phyloP scores from a whole-genome alignment of 2,329 filamentous ascomycete species.

The Penicillium italicum region DNA sequence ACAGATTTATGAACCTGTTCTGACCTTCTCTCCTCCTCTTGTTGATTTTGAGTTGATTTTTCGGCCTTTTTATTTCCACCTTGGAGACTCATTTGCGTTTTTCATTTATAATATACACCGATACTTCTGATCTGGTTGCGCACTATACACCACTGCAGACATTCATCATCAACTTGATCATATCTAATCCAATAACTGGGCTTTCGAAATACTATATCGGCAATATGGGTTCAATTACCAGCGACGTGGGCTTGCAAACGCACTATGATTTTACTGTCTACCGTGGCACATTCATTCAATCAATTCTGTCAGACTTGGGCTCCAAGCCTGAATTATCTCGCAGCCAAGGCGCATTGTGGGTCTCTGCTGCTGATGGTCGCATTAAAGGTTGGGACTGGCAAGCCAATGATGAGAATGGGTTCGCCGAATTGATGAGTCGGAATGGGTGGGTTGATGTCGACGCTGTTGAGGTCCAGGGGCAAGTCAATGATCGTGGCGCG shows the following conservation, averaged over 20 bases:
- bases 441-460: slow-evolving; percentile 33
- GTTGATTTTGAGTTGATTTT: not conserved
- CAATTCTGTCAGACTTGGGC: slow-evolving; percentile 30
- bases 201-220: not conserved
- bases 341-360: slow-evolving; percentile 47
- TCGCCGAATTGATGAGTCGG: slow-evolving; percentile 28
- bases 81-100: not conserved
- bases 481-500: slow-evolving; percentile 3
- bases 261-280: slow-evolving; percentile 47
- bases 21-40: not conserved
- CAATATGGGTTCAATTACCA: slow-evolving; percentile 2
- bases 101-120: not conserved
- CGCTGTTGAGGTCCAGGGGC: slow-evolving; percentile 7
- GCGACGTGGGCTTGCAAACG: slow-evolving; percentile 5
- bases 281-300: slow-evolving; percentile 60
- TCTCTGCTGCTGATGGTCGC: slow-evolving; percentile 31
- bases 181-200: not conserved
- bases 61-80: not conserved
- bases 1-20: not conserved
- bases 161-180: not conserved
- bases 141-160: not conserved
- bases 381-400: slow-evolving; percentile 37
- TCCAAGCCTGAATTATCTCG: slow-evolving; percentile 51
- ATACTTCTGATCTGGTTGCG: not conserved
- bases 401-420: slow-evolving; percentile 22